Conservation (phyloP, 345 rosid genomes). For the Brassica carinata region DNA sequence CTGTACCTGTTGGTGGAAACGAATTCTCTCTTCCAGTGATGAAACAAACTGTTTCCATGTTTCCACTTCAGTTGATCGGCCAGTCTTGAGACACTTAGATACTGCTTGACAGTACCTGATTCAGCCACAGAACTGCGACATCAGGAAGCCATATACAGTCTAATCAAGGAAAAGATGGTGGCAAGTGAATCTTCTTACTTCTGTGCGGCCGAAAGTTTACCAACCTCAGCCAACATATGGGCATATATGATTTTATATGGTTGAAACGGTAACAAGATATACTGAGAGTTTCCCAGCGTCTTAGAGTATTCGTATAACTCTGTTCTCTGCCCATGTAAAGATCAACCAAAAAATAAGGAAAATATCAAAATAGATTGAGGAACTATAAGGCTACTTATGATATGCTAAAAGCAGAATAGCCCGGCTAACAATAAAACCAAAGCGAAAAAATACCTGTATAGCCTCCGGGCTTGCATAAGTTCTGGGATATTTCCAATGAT, state of each 20-base stretch:
- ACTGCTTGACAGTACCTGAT: conserved; percentile 77
- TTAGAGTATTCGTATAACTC: conserved; percentile 95
- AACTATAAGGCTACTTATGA: background rate
- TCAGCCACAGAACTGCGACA: conserved; percentile 5
- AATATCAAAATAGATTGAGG: conserved; percentile 34
- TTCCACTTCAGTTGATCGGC: conserved; percentile 63
- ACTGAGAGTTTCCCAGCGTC: conserved; percentile 96
- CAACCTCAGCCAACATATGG: conserved; percentile 97
- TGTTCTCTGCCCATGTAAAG: conserved; percentile 74
- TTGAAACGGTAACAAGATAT: conserved; percentile 80
- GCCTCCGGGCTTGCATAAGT: conserved; percentile 74
- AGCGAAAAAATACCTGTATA: conserved; percentile 57
- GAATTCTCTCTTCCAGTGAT: conserved; percentile 74
- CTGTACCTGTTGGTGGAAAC: conserved; percentile 66
- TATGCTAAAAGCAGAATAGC: conserved; percentile 17
- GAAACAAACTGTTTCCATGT: conserved; percentile 51
- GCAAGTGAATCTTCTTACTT: conserved; percentile 62
- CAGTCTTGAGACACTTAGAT: conserved; percentile 61
- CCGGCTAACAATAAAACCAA: background rate
- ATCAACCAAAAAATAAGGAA: conserved; percentile 35
- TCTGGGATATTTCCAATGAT: conserved; percentile 75
- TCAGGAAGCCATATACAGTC: conserved; percentile 39
- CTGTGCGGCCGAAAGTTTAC: conserved; percentile 84
- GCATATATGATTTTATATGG: conserved; percentile 96
- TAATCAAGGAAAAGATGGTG: conserved; percentile 13